Conservation (phyloP, 768 basidiomycete species). For the Boletus speciosus region DNA sequence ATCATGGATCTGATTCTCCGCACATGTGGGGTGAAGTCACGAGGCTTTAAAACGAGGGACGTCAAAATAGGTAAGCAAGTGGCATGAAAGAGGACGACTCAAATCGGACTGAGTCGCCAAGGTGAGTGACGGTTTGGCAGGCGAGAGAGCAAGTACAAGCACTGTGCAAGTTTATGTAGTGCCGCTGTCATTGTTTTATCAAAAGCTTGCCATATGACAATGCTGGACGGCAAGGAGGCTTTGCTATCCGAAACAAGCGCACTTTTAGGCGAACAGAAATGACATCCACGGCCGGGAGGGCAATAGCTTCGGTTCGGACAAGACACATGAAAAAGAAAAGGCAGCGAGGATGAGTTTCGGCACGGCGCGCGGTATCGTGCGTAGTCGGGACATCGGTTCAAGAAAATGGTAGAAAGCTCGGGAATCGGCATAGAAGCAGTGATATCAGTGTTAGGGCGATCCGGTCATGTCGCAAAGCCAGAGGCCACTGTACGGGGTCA, state of each 20-base stretch:
- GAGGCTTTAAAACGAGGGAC: constrained; percentile 11
- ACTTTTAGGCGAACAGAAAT: constrained; percentile 14
- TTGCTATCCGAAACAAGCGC: constrained; percentile 8
- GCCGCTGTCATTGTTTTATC: constrained; percentile 8
- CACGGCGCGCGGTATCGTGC: background rate
- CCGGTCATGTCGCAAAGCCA: constrained; percentile 22
- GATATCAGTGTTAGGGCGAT: constrained; percentile 14
- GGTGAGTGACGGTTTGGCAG: constrained; percentile 7
- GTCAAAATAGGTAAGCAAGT: constrained; percentile 17
- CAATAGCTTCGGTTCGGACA: background rate
- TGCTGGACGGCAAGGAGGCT: background rate
- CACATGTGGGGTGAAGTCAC: constrained; percentile 28
- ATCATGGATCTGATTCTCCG: constrained; percentile 26
- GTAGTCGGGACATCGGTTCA: background rate
- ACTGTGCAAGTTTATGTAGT: constrained; percentile 4
- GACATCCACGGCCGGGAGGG: constrained; percentile 5
- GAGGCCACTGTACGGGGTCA: background rate
- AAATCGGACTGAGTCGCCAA: background rate
- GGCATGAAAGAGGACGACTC: constrained; percentile 2
- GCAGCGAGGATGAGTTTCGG: constrained; percentile 2
- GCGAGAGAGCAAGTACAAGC: background rate
- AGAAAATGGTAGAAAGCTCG: background rate
- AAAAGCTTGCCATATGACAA: background rate
- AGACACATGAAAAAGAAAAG: background rate
- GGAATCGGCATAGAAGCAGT: constrained; percentile 1